A percentile compares a stretch with the other conserved stretches of the same genome.
Conservation (phyloP, 805 yeast species). For the Starmerella bombi region DNA sequence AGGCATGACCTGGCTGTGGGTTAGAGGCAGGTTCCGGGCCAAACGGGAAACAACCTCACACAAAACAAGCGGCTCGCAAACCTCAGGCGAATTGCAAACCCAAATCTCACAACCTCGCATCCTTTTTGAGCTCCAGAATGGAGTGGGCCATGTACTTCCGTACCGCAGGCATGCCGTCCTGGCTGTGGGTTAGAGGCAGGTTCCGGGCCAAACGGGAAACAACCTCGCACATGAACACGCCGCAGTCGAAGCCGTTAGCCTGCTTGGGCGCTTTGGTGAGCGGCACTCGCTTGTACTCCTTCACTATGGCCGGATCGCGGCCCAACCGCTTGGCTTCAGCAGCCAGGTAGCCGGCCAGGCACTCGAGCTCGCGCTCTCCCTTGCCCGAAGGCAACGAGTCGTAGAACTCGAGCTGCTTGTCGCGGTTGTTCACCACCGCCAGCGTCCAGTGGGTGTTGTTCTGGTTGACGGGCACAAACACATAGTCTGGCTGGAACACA, state of each 20-base stretch:
- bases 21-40: slow-evolving; percentile 37
- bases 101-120: neutral
- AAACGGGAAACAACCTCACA: slow-evolving; percentile 61
- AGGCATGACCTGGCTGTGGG: slow-evolving; percentile 61
- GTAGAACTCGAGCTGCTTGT: slow-evolving; percentile 48
- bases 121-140: slow-evolving; percentile 3
- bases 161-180: slow-evolving; percentile 53
- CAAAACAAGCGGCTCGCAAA: slow-evolving; percentile 31
- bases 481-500: slow-evolving; percentile 47
- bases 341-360: slow-evolving; percentile 47
- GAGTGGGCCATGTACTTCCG: slow-evolving; percentile 51
- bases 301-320: slow-evolving; percentile 22
- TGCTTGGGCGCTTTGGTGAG: slow-evolving; percentile 61
- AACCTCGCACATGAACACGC: slow-evolving; percentile 78
- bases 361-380: slow-evolving; percentile 28
- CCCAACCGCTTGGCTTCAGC: slow-evolving; percentile 50
- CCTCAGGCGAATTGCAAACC: no score
- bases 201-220: slow-evolving; percentile 48
- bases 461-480: slow-evolving; percentile 77
- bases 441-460: slow-evolving; percentile 85
- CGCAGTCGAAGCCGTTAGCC: slow-evolving; percentile 85
- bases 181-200: slow-evolving; percentile 41
- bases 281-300: slow-evolving; percentile 21
- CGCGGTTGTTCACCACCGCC: slow-evolving; percentile 56
- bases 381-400: slow-evolving; percentile 51